These are phyloP conservation scores for Lachnellula arida DNA, from an alignment of 2,329 filamentous ascomycete genomes.

Conservation along the genomic window DNA sequence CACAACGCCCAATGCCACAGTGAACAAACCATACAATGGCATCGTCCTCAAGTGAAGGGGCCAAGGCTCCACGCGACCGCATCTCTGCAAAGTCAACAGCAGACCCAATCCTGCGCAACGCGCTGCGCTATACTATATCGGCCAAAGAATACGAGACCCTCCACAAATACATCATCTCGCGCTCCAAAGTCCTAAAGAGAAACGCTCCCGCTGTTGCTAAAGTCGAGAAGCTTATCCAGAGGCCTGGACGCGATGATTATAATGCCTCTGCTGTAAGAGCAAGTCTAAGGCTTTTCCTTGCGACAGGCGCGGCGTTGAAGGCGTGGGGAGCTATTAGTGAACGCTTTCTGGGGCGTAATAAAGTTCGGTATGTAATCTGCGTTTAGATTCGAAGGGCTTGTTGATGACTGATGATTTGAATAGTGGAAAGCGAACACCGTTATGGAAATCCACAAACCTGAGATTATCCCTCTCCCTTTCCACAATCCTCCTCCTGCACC, in stretches of 20 bases:
- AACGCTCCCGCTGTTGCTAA: conserved; percentile 51
- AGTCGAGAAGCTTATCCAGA: conserved; percentile 41
- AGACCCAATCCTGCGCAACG: conserved; percentile 77
- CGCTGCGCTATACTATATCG: conserved; percentile 79
- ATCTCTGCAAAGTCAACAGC: conserved; percentile 32
- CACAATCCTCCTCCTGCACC: conserved; percentile 80
- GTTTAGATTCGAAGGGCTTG: conserved; percentile 1
- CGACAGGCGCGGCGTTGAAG: conserved; percentile 59
- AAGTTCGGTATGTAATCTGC: conserved; percentile 23
- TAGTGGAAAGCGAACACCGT: conserved; percentile 43
- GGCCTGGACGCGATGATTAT: conserved; percentile 52
- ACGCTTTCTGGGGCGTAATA: conserved; percentile 41
- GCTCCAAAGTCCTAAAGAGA: conserved; percentile 54
- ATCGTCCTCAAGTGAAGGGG: conserved; percentile 13
- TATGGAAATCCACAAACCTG: conserved; percentile 64
- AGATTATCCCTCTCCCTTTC: conserved; percentile 79
- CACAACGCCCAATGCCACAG: background rate
- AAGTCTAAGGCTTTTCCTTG: conserved; percentile 65
- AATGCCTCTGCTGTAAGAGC: conserved; percentile 67
- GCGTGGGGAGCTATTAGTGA: conserved; percentile 51
- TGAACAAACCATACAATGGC: conserved; percentile 13
- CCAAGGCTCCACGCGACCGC: conserved; percentile 16
- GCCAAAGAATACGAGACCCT: conserved; percentile 81
- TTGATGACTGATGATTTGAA: conserved; percentile 9
- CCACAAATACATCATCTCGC: conserved; percentile 76